phyloP scores from a whole-genome alignment of 306 rosid species.

The Cicer arietinum region DNA sequence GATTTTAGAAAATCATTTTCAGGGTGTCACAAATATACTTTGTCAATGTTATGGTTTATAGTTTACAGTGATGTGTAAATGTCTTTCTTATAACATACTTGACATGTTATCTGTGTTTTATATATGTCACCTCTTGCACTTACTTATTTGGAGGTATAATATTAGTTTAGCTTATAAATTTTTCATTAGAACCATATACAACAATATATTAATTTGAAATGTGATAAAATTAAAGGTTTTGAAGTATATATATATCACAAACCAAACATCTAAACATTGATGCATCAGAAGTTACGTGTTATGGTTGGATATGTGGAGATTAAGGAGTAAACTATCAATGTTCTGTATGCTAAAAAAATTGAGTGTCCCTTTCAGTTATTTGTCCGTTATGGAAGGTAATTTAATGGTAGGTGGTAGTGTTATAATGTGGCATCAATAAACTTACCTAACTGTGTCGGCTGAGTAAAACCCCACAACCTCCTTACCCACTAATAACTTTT shows the following conservation, averaged over 20 bases:
- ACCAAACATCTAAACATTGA: constrained; percentile 18
- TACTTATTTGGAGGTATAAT: background rate
- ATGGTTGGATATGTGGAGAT: constrained; percentile 29
- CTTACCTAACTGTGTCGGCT: constrained; percentile 20
- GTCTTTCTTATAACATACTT: background rate
- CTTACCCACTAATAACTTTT: background rate
- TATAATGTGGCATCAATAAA: constrained; percentile 38
- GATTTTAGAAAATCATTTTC: no score
- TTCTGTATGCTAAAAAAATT: background rate
- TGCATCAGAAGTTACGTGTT: background rate
- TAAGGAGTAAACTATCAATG: constrained; percentile 30
- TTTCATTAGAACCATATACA: background rate
- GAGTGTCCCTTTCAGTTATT: constrained; percentile 48
- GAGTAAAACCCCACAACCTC: constrained; percentile 37
- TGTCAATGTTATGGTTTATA: background rate
- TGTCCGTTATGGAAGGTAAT: constrained; percentile 33
- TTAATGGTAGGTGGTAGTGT: constrained; percentile 44
- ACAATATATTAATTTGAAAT: background rate
- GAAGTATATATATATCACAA: background rate
- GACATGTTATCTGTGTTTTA: constrained; percentile 25
- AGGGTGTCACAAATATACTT: no score
- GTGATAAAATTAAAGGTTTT: constrained; percentile 4
- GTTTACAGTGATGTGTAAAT: constrained; percentile 34
- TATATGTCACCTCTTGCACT: background rate
- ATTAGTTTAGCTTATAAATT: constrained; percentile 6